phyloP scores from a whole-genome alignment of 2,329 filamentous ascomycete species.

The Aspergillus fumigatus region DNA sequence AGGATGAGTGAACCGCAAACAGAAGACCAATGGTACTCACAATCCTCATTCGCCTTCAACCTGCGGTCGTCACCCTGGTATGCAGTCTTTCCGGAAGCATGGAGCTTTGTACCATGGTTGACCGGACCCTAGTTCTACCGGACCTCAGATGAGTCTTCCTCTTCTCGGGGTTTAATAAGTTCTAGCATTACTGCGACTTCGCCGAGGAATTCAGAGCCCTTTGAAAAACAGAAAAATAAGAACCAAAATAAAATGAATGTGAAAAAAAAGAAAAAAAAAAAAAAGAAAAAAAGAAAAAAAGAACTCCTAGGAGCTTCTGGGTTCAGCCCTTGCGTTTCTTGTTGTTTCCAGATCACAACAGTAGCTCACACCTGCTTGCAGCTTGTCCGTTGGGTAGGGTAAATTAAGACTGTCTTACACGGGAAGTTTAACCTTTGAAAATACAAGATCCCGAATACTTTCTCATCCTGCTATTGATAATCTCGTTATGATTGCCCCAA shows the following conservation, averaged over 20 bases:
- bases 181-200: background rate
- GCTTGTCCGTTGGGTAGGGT: background rate
- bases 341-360: background rate
- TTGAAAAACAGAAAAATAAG: background rate
- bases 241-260: too few relatives aligned
- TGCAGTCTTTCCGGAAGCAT: constrained; percentile 1
- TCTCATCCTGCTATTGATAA: background rate
- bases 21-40: background rate
- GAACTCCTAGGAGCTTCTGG: background rate
- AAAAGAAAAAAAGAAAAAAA: background rate
- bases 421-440: background rate
- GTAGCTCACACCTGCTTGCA: background rate
- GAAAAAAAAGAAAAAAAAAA: background rate
- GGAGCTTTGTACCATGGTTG: constrained; percentile 15
- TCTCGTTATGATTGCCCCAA: background rate
- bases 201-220: background rate
- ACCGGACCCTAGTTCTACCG: constrained; percentile 16
- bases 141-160: constrained; percentile 7
- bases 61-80: constrained; percentile 2
- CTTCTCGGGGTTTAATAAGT: background rate
- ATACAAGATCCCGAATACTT: background rate
- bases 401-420: background rate
- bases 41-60: background rate
- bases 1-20: constrained; percentile 7
- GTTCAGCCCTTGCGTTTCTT: background rate